Evolutionary conservation across 2,329 filamentous ascomycete species (phyloP).

Genomic region (Verticillium albo-atrum): DNA sequence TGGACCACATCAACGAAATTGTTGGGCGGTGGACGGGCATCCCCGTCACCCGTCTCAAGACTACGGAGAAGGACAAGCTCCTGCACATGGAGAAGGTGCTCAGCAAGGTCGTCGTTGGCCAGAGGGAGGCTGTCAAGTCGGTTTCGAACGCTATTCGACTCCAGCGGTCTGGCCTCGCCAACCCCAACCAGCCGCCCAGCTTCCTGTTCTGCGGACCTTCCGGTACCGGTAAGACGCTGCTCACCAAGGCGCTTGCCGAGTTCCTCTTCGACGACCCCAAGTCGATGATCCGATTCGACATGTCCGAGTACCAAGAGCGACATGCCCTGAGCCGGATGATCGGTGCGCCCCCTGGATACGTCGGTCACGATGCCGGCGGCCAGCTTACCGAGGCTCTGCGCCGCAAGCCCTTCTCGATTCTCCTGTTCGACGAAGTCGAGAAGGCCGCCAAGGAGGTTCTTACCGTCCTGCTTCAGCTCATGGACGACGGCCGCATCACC

Average conservation of each 20-base stretch:
- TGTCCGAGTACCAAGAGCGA: conserved; percentile 98
- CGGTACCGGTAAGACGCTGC: conserved; percentile 94
- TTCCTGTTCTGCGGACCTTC: conserved; percentile 99
- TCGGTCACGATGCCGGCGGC: conserved; percentile 92
- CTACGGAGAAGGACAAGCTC: conserved; percentile 97
- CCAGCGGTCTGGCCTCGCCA: conserved; percentile 88
- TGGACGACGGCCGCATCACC: conserved; percentile 98
- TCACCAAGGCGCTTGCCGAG: conserved; percentile 95
- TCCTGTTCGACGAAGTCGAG: conserved; percentile 96
- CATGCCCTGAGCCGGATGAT: conserved; percentile 97
- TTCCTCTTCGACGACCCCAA: conserved; percentile 98
- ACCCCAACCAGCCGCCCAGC: conserved; percentile 94
- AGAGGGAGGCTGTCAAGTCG: conserved; percentile 86
- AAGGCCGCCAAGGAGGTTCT: conserved; percentile 98
- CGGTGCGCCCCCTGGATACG: conserved; percentile 92
- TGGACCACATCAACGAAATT: conserved; percentile 98
- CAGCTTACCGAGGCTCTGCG: conserved; percentile 94
- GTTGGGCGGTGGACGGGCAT: conserved; percentile 98
- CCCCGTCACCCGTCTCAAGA: conserved; percentile 88
- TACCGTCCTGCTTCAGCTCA: conserved; percentile 96
- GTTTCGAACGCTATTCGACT: conserved; percentile 96
- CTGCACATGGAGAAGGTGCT: conserved; percentile 92
- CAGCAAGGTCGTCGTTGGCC: conserved; percentile 80
- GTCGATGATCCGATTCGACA: conserved; percentile 98
- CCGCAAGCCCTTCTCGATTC: conserved; percentile 92